Base-by-base conservation (phyloP, 441 rosid species). In the Brassica balearica region DNA sequence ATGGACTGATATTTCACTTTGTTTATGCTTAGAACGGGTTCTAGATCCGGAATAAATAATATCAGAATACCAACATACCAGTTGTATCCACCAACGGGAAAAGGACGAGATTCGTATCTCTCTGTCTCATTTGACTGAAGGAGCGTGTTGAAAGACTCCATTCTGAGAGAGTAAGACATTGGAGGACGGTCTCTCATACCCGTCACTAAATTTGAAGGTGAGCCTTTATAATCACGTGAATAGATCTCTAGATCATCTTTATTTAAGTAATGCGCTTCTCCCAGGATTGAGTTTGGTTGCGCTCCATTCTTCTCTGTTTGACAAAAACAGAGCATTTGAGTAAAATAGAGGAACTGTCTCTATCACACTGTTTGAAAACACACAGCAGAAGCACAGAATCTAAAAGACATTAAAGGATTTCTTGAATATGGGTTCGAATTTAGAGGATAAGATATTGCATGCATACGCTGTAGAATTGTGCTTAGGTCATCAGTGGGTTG, bases 131-230 rank as follows among this genome's bases (percentile, higher is more conserved):
- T 12, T 59, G 81, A 72, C 20, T 48, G 67, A 5, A 71, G 60
- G 4, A 78, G 68, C 0, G 27, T 43, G 55, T 59, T 59, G 63
- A 78, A 78, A 66, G 81, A 78, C 46, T 78, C 68, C 68, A 78
- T 59, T 41, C 60, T 78, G 1, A 78, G 63, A 72, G 56, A 59
- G 63, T 78, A 78, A n/a, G 81, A 1, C 11, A 63, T 20, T 9
- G 81, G 81, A 48, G 22, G 70, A 34, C 6, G 59, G 17, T 67
- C 34, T 78, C 59, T 72, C 0, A 72, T 25, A 65, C 72, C 81
- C 19, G 2, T 72, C 29, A 77, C 25, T 4, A 2, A 2, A 12
- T 10, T 77, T 64, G 80, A 70, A 51, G 10, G 51, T 15, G 80
- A 65, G 7, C 59, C 20, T 67, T 58, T n/a, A 12, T 27, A 20